These are phyloP conservation scores for Malassezia japonica DNA, from an alignment of 1,284 basidiomycete species.

Conservation along the genomic window DNA sequence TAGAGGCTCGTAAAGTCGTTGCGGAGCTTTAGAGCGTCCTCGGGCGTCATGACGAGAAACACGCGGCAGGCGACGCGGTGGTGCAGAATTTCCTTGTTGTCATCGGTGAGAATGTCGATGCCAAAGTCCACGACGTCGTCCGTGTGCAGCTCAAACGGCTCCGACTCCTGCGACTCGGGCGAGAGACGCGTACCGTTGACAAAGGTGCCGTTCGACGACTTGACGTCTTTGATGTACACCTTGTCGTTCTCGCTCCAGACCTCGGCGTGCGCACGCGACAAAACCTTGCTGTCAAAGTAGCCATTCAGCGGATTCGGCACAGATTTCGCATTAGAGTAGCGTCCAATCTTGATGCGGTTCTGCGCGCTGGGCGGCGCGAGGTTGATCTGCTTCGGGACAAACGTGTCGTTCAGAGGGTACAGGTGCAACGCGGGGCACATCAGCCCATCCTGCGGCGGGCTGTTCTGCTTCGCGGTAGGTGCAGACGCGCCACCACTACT, in stretches of 20 bases:
- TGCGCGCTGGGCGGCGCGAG: constrained; percentile 56
- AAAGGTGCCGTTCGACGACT: constrained; percentile 95
- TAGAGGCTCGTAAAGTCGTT: constrained; percentile 45
- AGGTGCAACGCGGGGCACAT: constrained; percentile 52
- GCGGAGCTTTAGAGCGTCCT: constrained; percentile 57
- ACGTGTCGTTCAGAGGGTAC: constrained; percentile 91
- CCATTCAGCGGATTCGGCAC: constrained; percentile 88
- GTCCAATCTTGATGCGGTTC: constrained; percentile 75
- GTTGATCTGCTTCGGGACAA: constrained; percentile 88
- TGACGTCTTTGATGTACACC: constrained; percentile 86
- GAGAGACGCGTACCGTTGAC: constrained; percentile 90
- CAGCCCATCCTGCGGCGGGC: constrained; percentile 20
- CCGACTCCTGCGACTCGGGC: constrained; percentile 79
- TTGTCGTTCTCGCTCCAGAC: constrained; percentile 79
- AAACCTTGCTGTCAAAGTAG: constrained; percentile 93
- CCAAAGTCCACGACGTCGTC: constrained; percentile 96
- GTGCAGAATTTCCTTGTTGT: constrained; percentile 95
- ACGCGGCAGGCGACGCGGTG: constrained; percentile 95
- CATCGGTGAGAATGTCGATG: constrained; percentile 96
- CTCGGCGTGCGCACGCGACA: constrained; percentile 91
- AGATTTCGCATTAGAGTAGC: constrained; percentile 94
- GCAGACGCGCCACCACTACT: not conserved
- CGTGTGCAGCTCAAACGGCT: constrained; percentile 84
- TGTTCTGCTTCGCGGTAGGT: not conserved
- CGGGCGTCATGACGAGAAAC: constrained; percentile 73